These are phyloP conservation scores for Beauveria asiatica DNA, from an alignment of 2,329 filamentous ascomycete genomes.

Conservation along the genomic window DNA sequence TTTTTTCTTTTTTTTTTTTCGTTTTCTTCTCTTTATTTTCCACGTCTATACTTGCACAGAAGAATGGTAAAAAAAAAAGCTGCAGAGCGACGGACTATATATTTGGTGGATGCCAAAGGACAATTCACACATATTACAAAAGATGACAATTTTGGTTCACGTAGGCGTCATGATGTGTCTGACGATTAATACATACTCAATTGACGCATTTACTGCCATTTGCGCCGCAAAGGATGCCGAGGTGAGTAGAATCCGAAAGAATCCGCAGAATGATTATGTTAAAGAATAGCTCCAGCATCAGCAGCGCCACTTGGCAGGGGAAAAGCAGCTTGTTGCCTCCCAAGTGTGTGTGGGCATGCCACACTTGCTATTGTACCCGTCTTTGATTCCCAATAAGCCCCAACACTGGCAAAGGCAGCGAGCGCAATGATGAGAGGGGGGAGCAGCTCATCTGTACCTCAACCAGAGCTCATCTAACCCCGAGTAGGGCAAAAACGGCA, in stretches of 20 bases:
- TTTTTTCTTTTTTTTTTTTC: background rate
- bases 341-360: background rate
- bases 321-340: background rate
- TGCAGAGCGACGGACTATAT: background rate
- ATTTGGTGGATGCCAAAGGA: background rate
- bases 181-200: background rate
- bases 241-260: background rate
- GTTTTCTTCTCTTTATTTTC: background rate
- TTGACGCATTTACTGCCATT: background rate
- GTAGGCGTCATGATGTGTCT: background rate
- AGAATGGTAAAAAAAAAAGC: constrained; percentile 1
- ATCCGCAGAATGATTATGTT: background rate
- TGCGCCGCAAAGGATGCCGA: background rate
- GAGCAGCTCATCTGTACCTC: too few species aligned
- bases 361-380: background rate
- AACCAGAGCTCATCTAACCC: too few species aligned
- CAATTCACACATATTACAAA: background rate
- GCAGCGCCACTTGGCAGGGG: background rate
- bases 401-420: background rate
- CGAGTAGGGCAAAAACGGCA: too few species aligned
- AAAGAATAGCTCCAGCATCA: background rate
- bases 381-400: background rate
- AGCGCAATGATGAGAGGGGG: too few species aligned
- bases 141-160: background rate
- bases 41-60: constrained; percentile 3